Percentiles rank a stretch among this genome's conserved stretches.
Evolutionary conservation across 768 basidiomycete species (phyloP).

Genomic region (Lanmaoa rubissima): DNA sequence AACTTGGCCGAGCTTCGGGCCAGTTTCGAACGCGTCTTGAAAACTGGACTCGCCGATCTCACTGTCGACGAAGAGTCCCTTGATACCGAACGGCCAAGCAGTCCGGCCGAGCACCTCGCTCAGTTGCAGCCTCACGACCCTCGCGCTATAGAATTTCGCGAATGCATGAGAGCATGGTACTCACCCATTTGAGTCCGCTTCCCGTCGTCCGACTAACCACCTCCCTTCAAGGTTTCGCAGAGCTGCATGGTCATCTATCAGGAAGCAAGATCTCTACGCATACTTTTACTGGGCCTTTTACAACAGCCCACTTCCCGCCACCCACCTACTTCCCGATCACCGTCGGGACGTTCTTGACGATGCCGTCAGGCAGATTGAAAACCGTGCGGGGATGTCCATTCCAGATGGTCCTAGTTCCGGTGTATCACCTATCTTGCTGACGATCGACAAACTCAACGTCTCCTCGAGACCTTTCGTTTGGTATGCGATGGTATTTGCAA

Average conservation of each 20-base stretch:
- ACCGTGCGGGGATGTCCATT: slow-evolving; percentile 64
- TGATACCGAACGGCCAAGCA: slow-evolving; percentile 49
- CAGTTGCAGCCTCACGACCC: slow-evolving; percentile 63
- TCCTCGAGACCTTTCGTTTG: slow-evolving; percentile 64
- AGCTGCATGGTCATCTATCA: slow-evolving; percentile 71
- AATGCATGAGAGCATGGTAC: slow-evolving; percentile 58
- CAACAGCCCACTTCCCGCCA: slow-evolving; percentile 57
- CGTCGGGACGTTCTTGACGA: slow-evolving; percentile 55
- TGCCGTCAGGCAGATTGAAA: slow-evolving; percentile 62
- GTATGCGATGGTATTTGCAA: slow-evolving; percentile 50
- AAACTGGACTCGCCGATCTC: slow-evolving; percentile 59
- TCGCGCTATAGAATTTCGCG: slow-evolving; percentile 71
- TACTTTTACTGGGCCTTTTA: slow-evolving; percentile 89
- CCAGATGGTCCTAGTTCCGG: slow-evolving; percentile 56
- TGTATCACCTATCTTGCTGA: slow-evolving; percentile 61
- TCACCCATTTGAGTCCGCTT: neutral
- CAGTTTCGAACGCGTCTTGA: slow-evolving; percentile 61
- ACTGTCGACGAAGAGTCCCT: slow-evolving; percentile 56
- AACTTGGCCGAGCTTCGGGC: slow-evolving; percentile 55
- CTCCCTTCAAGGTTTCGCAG: slow-evolving; percentile 58
- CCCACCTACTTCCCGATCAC: slow-evolving; percentile 43
- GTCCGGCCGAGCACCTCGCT: slow-evolving; percentile 57
- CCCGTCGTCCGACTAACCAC: neutral
- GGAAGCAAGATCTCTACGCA: slow-evolving; percentile 55
- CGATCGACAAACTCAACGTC: slow-evolving; percentile 74